A percentile compares a stretch with the other conserved stretches of the same genome.
phyloP scores from a whole-genome alignment of 1,284 basidiomycete genomes.

The Grifola frondosa region DNA sequence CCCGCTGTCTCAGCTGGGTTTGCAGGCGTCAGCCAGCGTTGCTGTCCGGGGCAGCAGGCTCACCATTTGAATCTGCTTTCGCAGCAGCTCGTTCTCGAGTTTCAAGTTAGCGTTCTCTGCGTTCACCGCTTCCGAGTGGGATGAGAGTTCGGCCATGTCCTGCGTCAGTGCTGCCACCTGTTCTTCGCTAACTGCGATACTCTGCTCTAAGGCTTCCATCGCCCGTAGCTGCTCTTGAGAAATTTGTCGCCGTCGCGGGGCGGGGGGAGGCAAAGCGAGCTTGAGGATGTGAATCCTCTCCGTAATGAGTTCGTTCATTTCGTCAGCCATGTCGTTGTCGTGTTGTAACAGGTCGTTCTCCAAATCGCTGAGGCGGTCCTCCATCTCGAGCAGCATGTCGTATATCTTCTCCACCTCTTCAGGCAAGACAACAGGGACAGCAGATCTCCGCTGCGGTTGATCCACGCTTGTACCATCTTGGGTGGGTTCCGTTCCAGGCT shows the following conservation, averaged over 20 bases:
- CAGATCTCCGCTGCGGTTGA: not conserved
- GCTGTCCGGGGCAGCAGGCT: not conserved
- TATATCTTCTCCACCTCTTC: conserved; percentile 18
- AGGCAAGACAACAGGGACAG: conserved; percentile 6
- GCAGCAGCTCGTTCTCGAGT: conserved; percentile 17
- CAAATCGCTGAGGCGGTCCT: conserved; percentile 9
- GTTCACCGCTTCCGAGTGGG: conserved; percentile 14
- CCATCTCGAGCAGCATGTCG: conserved; percentile 12
- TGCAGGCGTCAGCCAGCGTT: not conserved
- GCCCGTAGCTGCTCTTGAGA: conserved; percentile 14
- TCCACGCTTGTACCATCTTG: too few relatives aligned
- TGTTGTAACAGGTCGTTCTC: conserved; percentile 10
- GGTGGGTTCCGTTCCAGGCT: conserved; percentile 14
- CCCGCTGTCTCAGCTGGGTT: conserved; percentile 4
- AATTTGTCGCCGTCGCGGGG: conserved; percentile 9
- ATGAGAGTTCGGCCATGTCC: conserved; percentile 18
- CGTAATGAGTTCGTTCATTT: conserved; percentile 16
- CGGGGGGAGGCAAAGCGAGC: conserved; percentile 15
- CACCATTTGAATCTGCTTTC: conserved; percentile 18
- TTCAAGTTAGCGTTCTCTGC: conserved; percentile 15
- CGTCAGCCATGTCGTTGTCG: conserved; percentile 8
- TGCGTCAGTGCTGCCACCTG: conserved; percentile 16
- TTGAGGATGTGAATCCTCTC: conserved; percentile 15
- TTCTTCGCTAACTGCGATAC: conserved; percentile 14
- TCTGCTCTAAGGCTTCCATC: conserved; percentile 15